Percentiles rank a stretch among this genome's conserved stretches.
phyloP scores from a whole-genome alignment of 2,329 filamentous ascomycete genomes.

The Colletotrichum sp. region DNA sequence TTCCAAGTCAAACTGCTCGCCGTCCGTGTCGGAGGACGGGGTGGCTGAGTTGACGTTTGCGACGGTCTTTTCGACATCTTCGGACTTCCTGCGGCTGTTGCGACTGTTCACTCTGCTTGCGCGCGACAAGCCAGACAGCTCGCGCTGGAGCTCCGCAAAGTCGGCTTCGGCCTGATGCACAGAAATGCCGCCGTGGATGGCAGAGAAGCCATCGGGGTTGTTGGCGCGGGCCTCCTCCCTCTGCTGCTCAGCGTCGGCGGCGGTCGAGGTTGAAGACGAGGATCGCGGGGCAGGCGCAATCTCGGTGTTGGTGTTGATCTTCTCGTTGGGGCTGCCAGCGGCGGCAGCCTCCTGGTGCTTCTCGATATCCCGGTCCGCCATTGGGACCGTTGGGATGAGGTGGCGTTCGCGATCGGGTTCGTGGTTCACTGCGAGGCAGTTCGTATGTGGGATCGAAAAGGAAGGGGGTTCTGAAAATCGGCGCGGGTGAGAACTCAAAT shows the following conservation, averaged over 20 bases:
- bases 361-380: conserved; percentile 33
- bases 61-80: conserved; percentile 65
- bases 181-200: conserved; percentile 58
- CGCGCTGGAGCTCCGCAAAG: conserved; percentile 70
- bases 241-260: conserved; percentile 25
- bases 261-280: conserved; percentile 32
- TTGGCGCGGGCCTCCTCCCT: conserved; percentile 44
- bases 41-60: conserved; percentile 30
- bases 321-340: conserved; percentile 31
- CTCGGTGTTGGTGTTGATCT: neutral
- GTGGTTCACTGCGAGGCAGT: neutral
- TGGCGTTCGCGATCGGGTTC: neutral
- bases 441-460: neutral
- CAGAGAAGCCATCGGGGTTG: conserved; percentile 54
- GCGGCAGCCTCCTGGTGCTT: conserved; percentile 33
- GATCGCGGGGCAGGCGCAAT: neutral
- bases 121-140: conserved; percentile 63
- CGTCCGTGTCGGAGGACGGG: conserved; percentile 48
- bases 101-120: conserved; percentile 48
- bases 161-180: conserved; percentile 72
- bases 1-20: conserved; percentile 77
- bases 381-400: conserved; percentile 16
- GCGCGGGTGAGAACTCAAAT: neutral
- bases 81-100: conserved; percentile 23
- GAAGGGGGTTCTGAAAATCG: neutral